Evolutionary conservation across 2,329 filamentous ascomycete genomes (phyloP).

Genomic region (Juglanconis sp.): DNA sequence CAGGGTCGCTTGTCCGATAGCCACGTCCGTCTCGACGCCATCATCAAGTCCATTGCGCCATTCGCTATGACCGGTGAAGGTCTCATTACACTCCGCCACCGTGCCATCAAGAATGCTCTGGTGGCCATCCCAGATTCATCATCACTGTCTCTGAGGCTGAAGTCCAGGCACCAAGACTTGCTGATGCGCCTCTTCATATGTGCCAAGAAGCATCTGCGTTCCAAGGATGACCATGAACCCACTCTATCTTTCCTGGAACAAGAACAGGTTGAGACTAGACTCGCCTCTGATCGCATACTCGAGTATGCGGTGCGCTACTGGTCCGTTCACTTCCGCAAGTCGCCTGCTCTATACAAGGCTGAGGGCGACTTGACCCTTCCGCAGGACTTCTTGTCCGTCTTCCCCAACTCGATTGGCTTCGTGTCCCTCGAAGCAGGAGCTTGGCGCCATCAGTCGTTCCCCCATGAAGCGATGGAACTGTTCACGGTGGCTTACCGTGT

Average conservation of each 20-base stretch:
- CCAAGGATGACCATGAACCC: neutral
- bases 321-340: neutral
- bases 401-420: neutral
- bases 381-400: neutral
- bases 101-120: conserved; percentile 3
- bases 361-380: neutral
- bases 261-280: neutral
- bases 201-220: neutral
- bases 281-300: neutral
- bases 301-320: conserved; percentile 5
- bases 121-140: neutral
- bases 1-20: neutral
- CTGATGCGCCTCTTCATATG: neutral
- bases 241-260: neutral
- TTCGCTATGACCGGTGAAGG: neutral
- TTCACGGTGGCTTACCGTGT: neutral
- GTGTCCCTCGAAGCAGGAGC: neutral
- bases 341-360: neutral
- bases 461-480: neutral
- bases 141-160: neutral
- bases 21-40: neutral
- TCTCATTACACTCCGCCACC: neutral
- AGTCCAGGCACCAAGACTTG: neutral
- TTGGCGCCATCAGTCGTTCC: neutral
- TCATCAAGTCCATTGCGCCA: neutral